Evolutionary conservation across 169 alveolate species (phyloP).

Genomic region (Amoebophrya sp.): DNA sequence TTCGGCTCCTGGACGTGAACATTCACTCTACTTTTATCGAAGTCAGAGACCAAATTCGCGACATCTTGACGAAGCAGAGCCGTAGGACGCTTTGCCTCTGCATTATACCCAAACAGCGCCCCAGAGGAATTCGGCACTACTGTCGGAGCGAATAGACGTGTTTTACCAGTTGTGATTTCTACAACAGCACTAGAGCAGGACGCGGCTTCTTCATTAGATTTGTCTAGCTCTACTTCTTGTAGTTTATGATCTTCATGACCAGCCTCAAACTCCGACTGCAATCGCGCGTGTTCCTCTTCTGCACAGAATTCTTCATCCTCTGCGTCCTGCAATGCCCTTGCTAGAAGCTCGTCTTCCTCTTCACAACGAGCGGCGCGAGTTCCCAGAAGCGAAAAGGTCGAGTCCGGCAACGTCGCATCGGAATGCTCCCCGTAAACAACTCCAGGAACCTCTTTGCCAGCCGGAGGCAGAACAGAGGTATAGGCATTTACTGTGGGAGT

Average conservation of each 20-base stretch:
- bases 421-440: too few relatives aligned
- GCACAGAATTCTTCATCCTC: not conserved
- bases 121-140: too few relatives aligned
- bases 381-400: too few relatives aligned
- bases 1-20: not conserved
- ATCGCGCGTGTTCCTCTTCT: not conserved
- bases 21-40: not conserved
- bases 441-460: too few relatives aligned
- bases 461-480: too few relatives aligned
- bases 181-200: not conserved
- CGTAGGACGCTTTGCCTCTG: not conserved
- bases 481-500: too few relatives aligned
- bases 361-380: too few relatives aligned
- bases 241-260: not conserved
- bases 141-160: not conserved
- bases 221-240: not conserved
- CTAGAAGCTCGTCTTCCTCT: not conserved
- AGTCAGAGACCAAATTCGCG: not conserved
- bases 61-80: not conserved
- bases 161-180: not conserved
- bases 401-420: too few relatives aligned
- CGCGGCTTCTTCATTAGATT: not conserved
- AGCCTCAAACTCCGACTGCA: not conserved
- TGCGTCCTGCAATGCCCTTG: not conserved
- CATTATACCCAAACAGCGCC: not conserved